These are phyloP conservation scores for bread wheat (Triticum aestivum) DNA, from an alignment of 176 grass and related monocot species.

Conservation along the genomic window IWGSC_CS_RefSeq_v2.1 NC_057801.1:586601608-586602107, in stretches of 20 bases:
- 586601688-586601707: neutral
- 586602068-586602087: slow-evolving; percentile 29
- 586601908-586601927: slow-evolving; percentile 12
- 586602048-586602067: slow-evolving; percentile 29
- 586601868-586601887: neutral
- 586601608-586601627: slow-evolving; percentile 22
- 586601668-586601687: slow-evolving; percentile 8
- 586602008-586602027: slow-evolving; percentile 10
- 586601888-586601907: slow-evolving; percentile 30
- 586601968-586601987: slow-evolving; percentile 4
- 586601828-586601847: slow-evolving; percentile 38
- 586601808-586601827: slow-evolving; percentile 46
- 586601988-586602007: neutral
- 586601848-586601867: slow-evolving; percentile 21
- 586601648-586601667: slow-evolving; percentile 10
- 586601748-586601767: neutral
- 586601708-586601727: slow-evolving; percentile 29
- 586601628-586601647: neutral
- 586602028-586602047: neutral
- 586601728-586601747: neutral
- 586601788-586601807: neutral
- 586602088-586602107: neutral
- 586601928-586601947: neutral
- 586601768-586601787: neutral
- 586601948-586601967: neutral